Percentiles rank a stretch among this genome's conserved stretches.
Conservation (phyloP, 106 monocot genomes). For the Dendrobium officinale region DNA sequence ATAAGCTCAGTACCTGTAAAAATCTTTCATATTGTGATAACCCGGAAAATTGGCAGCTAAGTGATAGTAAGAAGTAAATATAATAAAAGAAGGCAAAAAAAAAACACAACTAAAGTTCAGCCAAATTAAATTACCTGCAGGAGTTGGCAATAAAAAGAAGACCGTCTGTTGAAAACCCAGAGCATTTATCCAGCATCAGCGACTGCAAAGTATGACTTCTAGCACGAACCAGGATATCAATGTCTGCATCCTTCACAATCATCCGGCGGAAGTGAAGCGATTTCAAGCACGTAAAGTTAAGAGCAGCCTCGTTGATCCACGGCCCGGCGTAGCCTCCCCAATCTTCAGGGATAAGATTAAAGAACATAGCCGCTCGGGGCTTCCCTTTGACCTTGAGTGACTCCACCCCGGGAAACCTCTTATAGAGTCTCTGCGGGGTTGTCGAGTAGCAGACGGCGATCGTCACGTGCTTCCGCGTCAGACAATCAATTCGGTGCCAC, state of each 20-base stretch:
- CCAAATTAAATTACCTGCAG: constrained; percentile 48
- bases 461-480: constrained; percentile 76
- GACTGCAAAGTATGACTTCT: constrained; percentile 38
- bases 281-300: constrained; percentile 48
- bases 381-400: constrained; percentile 86
- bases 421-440: constrained; percentile 44
- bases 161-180: constrained; percentile 70
- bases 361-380: constrained; percentile 90
- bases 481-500: constrained; percentile 55
- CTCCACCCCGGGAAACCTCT: constrained; percentile 61
- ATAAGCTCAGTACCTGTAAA: too few relatives aligned
- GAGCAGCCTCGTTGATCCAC: constrained; percentile 54
- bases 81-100: too few relatives aligned
- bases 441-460: constrained; percentile 80
- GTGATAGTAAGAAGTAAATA: too few relatives aligned
- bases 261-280: constrained; percentile 68
- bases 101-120: too few relatives aligned
- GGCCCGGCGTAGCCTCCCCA: constrained; percentile 84
- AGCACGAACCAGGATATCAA: constrained; percentile 36
- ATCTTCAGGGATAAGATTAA: constrained; percentile 75
- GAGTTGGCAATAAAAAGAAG: constrained; percentile 44
- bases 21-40: too few relatives aligned
- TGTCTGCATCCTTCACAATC: constrained; percentile 62
- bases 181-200: constrained; percentile 87
- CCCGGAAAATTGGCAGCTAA: too few relatives aligned